Conservation (phyloP, 2,329 filamentous ascomycete genomes). For the Colletotrichum viniferum region DNA sequence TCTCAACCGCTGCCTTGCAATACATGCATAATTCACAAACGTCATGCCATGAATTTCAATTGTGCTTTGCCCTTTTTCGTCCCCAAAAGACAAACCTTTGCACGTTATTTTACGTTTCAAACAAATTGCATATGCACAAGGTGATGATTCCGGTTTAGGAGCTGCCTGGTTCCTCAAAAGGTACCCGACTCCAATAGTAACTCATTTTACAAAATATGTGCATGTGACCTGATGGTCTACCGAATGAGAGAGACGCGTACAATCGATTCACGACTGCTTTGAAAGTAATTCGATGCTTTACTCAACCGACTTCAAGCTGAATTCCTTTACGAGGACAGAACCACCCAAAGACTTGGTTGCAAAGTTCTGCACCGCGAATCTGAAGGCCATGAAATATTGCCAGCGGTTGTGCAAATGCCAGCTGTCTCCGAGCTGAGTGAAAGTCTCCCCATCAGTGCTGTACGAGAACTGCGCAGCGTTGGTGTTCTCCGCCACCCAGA, state of each 20-base stretch:
- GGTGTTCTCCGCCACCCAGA: background rate
- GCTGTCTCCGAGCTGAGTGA: constrained; percentile 36
- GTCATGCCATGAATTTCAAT: background rate
- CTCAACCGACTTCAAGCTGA: background rate
- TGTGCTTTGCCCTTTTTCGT: rapidly evolving
- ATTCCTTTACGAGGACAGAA: constrained; percentile 7
- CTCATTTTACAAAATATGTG: rapidly evolving
- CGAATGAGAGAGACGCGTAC: background rate
- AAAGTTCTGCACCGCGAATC: constrained; percentile 54
- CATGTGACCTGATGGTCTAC: rapidly evolving
- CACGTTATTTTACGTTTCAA: too few relatives aligned
- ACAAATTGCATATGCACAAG: background rate
- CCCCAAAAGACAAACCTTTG: background rate
- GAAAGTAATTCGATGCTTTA: background rate
- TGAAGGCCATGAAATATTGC: constrained; percentile 52
- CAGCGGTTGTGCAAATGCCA: constrained; percentile 43
- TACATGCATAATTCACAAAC: too few relatives aligned
- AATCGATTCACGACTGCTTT: background rate
- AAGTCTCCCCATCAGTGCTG: constrained; percentile 45
- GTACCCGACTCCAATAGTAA: rapidly evolving
- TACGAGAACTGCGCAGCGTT: constrained; percentile 34
- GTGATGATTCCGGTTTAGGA: rapidly evolving
- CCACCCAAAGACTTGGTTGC: constrained; percentile 40
- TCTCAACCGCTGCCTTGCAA: too few relatives aligned
- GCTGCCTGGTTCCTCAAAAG: rapidly evolving